Evolutionary conservation across 179 eudicot species (phyloP).

Genomic region (Patellifolia procumbens): DNA sequence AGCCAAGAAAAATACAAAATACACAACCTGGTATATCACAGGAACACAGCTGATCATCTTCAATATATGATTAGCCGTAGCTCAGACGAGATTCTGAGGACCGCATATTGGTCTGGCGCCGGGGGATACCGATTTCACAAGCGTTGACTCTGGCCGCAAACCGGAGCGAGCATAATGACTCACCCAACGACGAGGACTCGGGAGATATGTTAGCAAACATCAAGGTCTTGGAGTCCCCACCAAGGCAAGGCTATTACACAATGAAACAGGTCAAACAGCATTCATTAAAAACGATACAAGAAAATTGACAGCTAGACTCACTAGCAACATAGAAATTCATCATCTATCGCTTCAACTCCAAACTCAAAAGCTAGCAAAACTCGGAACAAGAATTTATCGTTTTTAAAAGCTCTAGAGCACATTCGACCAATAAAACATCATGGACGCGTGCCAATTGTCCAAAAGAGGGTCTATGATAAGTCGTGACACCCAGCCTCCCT

Average conservation of each 20-base stretch:
- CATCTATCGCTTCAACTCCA: no score
- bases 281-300: no score
- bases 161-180: constrained; percentile 88
- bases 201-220: constrained; percentile 95
- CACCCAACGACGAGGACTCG: constrained; percentile 68
- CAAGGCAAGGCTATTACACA: constrained; percentile 86
- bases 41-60: constrained; percentile 6
- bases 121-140: constrained; percentile 91
- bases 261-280: constrained; percentile 14
- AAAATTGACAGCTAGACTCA: neutral
- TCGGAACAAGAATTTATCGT: no score
- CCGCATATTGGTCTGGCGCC: constrained; percentile 71
- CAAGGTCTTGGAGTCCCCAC: constrained; percentile 94
- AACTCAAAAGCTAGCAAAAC: no score
- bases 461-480: no score
- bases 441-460: no score
- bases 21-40: constrained; percentile 19
- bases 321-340: neutral
- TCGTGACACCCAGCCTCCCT: no score
- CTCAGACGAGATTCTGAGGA: constrained; percentile 74
- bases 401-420: no score
- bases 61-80: constrained; percentile 49
- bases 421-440: no score
- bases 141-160: constrained; percentile 95
- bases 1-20: constrained; percentile 30